phyloP scores from a whole-genome alignment of 225 moss, liverwort and hornwort genomes.

The Pseudisothecium myosuroides region DNA sequence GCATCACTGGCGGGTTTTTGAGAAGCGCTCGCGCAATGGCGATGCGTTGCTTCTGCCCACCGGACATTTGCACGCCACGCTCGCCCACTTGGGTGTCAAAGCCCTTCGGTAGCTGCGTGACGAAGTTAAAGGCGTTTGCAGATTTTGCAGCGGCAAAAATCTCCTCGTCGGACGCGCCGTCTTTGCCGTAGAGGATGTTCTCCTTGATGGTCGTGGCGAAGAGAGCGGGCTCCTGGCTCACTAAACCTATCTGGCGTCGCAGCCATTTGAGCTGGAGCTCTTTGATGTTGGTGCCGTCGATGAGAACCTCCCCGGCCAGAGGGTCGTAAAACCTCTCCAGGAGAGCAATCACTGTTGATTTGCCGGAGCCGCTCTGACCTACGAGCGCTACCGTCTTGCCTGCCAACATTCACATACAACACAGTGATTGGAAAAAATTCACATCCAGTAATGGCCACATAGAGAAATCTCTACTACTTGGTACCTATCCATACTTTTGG shows the following conservation, averaged over 20 bases:
- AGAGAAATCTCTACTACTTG: neutral
- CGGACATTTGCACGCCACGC: conserved; percentile 81
- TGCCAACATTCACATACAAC: neutral
- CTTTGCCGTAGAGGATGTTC: conserved; percentile 61
- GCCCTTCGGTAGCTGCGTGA: conserved; percentile 37
- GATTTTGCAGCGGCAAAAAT: conserved; percentile 51
- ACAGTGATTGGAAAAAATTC: neutral
- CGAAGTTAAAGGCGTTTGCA: conserved; percentile 68
- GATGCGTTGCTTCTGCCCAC: conserved; percentile 86
- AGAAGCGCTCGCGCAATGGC: conserved; percentile 79
- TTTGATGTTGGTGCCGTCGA: conserved; percentile 63
- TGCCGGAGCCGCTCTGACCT: conserved; percentile 37
- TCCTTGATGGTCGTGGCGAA: conserved; percentile 53
- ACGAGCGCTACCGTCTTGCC: conserved; percentile 54
- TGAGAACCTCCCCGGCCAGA: conserved; percentile 42
- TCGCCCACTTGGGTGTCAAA: conserved; percentile 88
- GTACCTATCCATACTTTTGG: neutral
- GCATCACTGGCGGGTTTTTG: conserved; percentile 69
- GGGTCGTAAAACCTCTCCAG: conserved; percentile 44
- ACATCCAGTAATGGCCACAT: neutral
- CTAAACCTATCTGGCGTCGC: conserved; percentile 65
- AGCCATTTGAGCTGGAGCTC: conserved; percentile 58
- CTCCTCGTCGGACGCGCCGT: conserved; percentile 50
- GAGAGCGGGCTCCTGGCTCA: conserved; percentile 68
- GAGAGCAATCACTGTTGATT: conserved; percentile 28